Evolutionary conservation across 176 grass and related monocot species (phyloP), one percentile per base, ranked within the genome.

Genomic region (Oryza rufipogon): DNA sequence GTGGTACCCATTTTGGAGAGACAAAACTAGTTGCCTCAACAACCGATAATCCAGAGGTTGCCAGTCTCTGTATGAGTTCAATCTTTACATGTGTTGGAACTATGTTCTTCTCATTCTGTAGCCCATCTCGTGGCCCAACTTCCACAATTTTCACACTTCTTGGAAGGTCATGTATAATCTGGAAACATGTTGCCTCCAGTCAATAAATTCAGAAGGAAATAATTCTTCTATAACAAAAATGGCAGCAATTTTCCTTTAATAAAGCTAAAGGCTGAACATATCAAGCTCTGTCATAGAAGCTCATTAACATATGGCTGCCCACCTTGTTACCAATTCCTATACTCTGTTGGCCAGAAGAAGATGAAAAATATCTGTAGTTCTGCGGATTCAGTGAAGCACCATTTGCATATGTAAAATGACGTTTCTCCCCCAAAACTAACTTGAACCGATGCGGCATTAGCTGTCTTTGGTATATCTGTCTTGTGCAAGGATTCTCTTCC

Each of bases 1-100:
- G 92, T 32, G 91, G 92, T 44, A 97, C 92, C 95, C 92, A 97
- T 89, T 97, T 97, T 79, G 92, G 95, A 79, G 95, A 97, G 34
- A 95, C 89, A 20, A 97, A 97, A 83, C 95, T 97, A 58, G 92
- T 95, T 39, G 92, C 92, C 87, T 97, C 95, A 81, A 97, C 71
- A 77, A 91, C 91, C n/a, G 91, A 71, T 80, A 97, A 88, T 76
- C 92, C 95, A 66, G 92, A 87, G 54, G 78, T 63, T 41, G 90
- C 92, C 85, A 97, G 66, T 73, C 78, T 95, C 61, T 63, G 42
- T 86, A 97, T 93, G 39, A 95, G 81, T 64, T 97, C 95, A 30
- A 97, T 88, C 80, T 97, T 97, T 66, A 97, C 68, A 73, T 46
- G 68, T 82, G 95, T 90, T 68, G 92, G 92, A 67, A 97, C 87